phyloP scores from a whole-genome alignment of 768 basidiomycete species.

The Amanita pallidorosea region DNA sequence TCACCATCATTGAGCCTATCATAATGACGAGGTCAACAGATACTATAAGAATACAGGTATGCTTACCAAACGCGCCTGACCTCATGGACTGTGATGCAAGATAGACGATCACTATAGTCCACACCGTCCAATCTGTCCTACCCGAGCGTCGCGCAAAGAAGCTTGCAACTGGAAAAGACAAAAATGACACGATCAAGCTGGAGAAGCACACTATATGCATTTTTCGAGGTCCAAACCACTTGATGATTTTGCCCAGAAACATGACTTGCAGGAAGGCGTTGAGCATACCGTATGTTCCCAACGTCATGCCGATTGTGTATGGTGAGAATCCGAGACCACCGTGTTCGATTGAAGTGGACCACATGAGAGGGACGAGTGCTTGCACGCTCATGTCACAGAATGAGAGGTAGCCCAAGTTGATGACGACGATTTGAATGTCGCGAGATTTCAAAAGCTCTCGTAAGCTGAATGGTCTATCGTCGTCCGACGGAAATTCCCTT shows the following conservation, averaged over 20 bases:
- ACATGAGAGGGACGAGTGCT: constrained; percentile 16
- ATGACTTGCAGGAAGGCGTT: constrained; percentile 42
- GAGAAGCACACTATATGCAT: constrained; percentile 24
- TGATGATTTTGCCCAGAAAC: constrained; percentile 33
- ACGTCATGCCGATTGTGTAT: constrained; percentile 39
- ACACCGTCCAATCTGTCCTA: background rate
- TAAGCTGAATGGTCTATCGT: background rate
- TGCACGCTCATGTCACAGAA: background rate
- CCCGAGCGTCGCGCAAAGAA: background rate
- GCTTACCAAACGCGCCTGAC: background rate
- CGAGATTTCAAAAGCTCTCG: background rate
- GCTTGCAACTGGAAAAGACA: constrained; percentile 8
- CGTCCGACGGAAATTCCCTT: too few species aligned
- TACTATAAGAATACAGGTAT: background rate
- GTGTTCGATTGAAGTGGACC: constrained; percentile 36
- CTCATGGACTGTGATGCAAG: background rate
- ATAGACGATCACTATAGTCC: background rate
- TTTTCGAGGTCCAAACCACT: constrained; percentile 33
- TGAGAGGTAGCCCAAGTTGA: background rate
- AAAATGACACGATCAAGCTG: constrained; percentile 10
- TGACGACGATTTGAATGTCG: background rate
- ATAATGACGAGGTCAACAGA: background rate
- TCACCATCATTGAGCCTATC: constrained; percentile 1
- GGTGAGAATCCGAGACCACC: constrained; percentile 50
- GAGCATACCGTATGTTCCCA: constrained; percentile 37